Base-by-base conservation (phyloP, 768 basidiomycete genomes). In the Boletus huronensis region DNA sequence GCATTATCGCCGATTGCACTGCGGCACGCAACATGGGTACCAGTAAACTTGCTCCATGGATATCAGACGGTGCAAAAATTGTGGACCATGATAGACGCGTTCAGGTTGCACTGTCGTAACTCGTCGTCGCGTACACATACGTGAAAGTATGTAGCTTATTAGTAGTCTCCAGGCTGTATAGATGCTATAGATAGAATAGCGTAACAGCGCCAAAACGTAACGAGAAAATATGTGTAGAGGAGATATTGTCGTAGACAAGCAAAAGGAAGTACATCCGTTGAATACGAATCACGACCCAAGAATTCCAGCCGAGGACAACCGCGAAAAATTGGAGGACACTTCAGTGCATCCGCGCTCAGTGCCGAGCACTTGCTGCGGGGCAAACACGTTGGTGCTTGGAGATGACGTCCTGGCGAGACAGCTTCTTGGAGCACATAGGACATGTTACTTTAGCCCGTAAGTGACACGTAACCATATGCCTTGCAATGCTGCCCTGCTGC, bases 401-500 rank as follows among this genome's bases (percentile, higher is more conserved):
- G 51, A 67, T 61, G 23, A 67, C 65, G 35, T 67, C 65, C 28
- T 58, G 58, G 25, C 65, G 65, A 21, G 65, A 67, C 38, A 67
- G 25, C 39, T 68, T 63, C 50, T 67, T 67, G 48, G 43, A 68
- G 54, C 65, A 67, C 58, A 58, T 55, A 3, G 65, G 64, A 42
- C 65, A 67, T 5, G 64, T 61, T 34, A 68, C 65, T 34, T 68
- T 67, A 2, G 61, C 64, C 39, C 64, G 65, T 3, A 67, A 50
- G 45, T 67, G 66, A 41, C 66, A 63, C 4, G 65, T 63, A 19
- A 67, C 66, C 57, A 61, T 44, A 26, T 67, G 66, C 34, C 66
- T 66, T 10, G 64, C 65, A 21, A 67, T 61, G 53, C 64, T 68
- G 26, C 66, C 65, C 38, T 66, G 65, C 14, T 67, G 66, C 65